Evolutionary conservation across 1,284 basidiomycete genomes (phyloP).

Genomic region (Lentinus polychrous): DNA sequence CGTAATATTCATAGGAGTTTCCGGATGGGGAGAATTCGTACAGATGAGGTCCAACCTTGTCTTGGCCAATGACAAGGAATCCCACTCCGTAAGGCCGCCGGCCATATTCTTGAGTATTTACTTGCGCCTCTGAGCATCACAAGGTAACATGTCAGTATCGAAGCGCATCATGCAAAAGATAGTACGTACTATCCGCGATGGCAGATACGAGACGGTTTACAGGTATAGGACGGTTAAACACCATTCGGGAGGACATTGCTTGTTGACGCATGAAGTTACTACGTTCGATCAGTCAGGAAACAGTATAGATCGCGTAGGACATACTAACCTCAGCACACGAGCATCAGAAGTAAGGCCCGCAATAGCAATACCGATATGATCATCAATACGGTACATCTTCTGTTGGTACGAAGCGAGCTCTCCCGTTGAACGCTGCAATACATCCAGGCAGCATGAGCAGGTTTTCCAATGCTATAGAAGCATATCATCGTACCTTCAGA

Average conservation of each 20-base stretch:
- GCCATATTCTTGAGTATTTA: slow-evolving; percentile 98
- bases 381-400: slow-evolving; percentile 99
- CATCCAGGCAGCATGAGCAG: not conserved
- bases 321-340: slow-evolving; percentile 81
- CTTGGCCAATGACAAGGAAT: slow-evolving; percentile 95
- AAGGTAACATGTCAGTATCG: not conserved
- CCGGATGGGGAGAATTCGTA: slow-evolving; percentile 98
- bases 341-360: slow-evolving; percentile 98
- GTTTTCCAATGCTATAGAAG: not conserved
- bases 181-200: slow-evolving; percentile 85
- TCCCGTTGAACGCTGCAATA: slow-evolving; percentile 87
- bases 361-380: slow-evolving; percentile 98
- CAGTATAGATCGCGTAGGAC: not conserved
- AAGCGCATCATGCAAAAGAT: not conserved
- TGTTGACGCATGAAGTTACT: slow-evolving; percentile 99
- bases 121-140: slow-evolving; percentile 79
- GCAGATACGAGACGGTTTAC: slow-evolving; percentile 89
- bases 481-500: slow-evolving; percentile 60
- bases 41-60: slow-evolving; percentile 92
- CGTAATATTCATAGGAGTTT: slow-evolving; percentile 97
- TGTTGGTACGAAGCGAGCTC: slow-evolving; percentile 99
- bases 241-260: slow-evolving; percentile 92
- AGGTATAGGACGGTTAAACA: slow-evolving; percentile 92
- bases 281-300: slow-evolving; percentile 9
- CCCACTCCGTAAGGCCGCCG: slow-evolving; percentile 97